Evolutionary conservation across 1,284 basidiomycete genomes (phyloP).

Genomic region (Flammula alnicola): DNA sequence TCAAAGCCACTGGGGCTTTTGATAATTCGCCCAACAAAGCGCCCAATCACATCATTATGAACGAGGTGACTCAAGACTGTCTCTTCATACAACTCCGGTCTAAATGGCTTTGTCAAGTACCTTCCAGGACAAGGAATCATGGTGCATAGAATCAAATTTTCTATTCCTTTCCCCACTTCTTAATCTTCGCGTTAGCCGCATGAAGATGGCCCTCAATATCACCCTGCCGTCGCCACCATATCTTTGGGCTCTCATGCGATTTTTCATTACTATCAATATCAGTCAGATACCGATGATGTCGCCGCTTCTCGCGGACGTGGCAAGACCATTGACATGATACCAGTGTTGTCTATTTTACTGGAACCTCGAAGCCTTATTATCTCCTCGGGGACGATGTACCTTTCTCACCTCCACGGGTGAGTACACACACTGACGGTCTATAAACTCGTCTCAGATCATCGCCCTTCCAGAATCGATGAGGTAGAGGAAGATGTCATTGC

Average conservation of each 20-base stretch:
- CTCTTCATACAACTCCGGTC: conserved; percentile 7
- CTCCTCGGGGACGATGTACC: conserved; percentile 72
- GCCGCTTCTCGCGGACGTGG: conserved; percentile 35
- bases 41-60: conserved; percentile 89
- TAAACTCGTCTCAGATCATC: background rate
- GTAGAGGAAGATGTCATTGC: conserved; percentile 48
- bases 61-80: conserved; percentile 57
- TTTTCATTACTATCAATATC: conserved; percentile 85
- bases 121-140: conserved; percentile 91
- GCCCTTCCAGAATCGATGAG: conserved; percentile 56
- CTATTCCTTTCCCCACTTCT: conserved; percentile 14
- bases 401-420: conserved; percentile 70
- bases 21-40: conserved; percentile 59
- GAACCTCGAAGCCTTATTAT: conserved; percentile 85
- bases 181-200: conserved; percentile 67
- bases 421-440: conserved; percentile 19
- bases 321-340: conserved; percentile 62
- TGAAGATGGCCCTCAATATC: conserved; percentile 90
- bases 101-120: conserved; percentile 57
- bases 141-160: conserved; percentile 43
- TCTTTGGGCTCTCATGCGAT: conserved; percentile 85
- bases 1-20: conserved; percentile 68
- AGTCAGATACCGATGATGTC: conserved; percentile 24
- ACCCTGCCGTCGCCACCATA: conserved; percentile 88
- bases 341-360: conserved; percentile 75